phyloP scores from a whole-genome alignment of 345 rosid species.

The Hibiscus trionum region DNA sequence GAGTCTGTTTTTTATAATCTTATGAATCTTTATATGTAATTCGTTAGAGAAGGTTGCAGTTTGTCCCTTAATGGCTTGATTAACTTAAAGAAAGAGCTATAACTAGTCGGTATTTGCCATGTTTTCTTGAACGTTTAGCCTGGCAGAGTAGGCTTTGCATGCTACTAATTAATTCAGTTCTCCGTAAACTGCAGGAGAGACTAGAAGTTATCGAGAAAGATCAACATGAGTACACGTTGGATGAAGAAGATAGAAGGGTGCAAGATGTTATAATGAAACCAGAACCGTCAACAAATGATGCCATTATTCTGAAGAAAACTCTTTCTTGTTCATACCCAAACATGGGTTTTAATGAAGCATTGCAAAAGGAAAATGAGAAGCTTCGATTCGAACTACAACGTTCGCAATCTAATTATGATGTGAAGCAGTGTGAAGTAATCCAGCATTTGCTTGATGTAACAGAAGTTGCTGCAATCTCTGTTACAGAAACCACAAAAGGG shows the following conservation, averaged over 20 bases:
- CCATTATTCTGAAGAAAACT: conserved; percentile 67
- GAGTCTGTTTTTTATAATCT: background rate
- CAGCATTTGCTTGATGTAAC: conserved; percentile 86
- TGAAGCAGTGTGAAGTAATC: conserved; percentile 78
- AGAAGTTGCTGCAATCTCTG: conserved; percentile 26
- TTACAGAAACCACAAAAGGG: background rate
- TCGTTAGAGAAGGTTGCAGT: too few species aligned
- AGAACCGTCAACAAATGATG: conserved; percentile 59
- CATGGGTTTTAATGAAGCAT: conserved; percentile 72
- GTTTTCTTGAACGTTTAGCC: too few species aligned
- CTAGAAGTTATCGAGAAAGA: conserved; percentile 77
- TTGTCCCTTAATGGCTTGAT: too few species aligned
- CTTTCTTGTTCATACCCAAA: conserved; percentile 87
- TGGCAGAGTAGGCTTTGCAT: background rate
- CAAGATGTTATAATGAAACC: conserved; percentile 72
- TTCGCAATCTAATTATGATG: conserved; percentile 78
- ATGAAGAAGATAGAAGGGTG: conserved; percentile 84
- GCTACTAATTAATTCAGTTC: background rate
- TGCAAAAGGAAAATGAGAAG: conserved; percentile 66
- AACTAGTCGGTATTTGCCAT: too few species aligned
- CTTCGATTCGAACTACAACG: conserved; percentile 76
- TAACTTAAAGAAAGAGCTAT: too few species aligned
- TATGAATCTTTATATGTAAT: too few species aligned
- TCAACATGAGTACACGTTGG: conserved; percentile 82
- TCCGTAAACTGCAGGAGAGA: conserved; percentile 52